phyloP scores from a whole-genome alignment of 2,329 filamentous ascomycete genomes.

The Calonectria fujianensis region DNA sequence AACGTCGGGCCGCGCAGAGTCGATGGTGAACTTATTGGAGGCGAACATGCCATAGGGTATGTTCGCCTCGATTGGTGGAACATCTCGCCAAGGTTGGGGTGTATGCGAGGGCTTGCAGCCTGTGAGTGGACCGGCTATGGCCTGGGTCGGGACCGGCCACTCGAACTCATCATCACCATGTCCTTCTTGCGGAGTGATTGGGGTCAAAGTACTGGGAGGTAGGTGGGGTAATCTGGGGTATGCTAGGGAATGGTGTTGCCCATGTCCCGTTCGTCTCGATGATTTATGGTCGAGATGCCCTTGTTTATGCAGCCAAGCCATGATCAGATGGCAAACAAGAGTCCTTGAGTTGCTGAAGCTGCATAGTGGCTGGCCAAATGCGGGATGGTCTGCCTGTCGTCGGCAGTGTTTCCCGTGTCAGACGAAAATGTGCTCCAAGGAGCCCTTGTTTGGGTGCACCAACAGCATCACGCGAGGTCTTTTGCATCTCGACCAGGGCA shows the following conservation, averaged over 20 bases:
- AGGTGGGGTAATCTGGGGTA: slow-evolving; percentile 53
- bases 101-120: slow-evolving; percentile 34
- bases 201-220: slow-evolving; percentile 34
- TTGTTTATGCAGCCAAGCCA: slow-evolving; percentile 25
- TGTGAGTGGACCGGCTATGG: slow-evolving; percentile 52
- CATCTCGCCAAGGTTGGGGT: slow-evolving; percentile 39
- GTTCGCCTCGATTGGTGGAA: slow-evolving; percentile 52
- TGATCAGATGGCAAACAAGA: slow-evolving; percentile 4
- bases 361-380: slow-evolving; percentile 7
- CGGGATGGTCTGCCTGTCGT: slow-evolving; percentile 6
- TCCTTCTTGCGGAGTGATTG: slow-evolving; percentile 34
- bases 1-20: slow-evolving; percentile 51
- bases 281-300: slow-evolving; percentile 30
- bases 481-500: slow-evolving; percentile 5
- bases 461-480: slow-evolving; percentile 18
- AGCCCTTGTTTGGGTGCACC: slow-evolving; percentile 2
- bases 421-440: slow-evolving; percentile 10
- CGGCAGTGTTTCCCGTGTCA: slow-evolving; percentile 5
- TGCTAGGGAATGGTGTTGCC: slow-evolving; percentile 40
- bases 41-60: slow-evolving; percentile 24
- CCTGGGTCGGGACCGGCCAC: slow-evolving; percentile 38
- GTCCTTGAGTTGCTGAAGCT: not conserved
- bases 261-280: not conserved
- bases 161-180: slow-evolving; percentile 41
- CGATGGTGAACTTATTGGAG: slow-evolving; percentile 6